A percentile compares a stretch with the other conserved stretches of the same genome.
Conservation (phyloP, 257 asterid species). For the Linderniella brevidens region DNA sequence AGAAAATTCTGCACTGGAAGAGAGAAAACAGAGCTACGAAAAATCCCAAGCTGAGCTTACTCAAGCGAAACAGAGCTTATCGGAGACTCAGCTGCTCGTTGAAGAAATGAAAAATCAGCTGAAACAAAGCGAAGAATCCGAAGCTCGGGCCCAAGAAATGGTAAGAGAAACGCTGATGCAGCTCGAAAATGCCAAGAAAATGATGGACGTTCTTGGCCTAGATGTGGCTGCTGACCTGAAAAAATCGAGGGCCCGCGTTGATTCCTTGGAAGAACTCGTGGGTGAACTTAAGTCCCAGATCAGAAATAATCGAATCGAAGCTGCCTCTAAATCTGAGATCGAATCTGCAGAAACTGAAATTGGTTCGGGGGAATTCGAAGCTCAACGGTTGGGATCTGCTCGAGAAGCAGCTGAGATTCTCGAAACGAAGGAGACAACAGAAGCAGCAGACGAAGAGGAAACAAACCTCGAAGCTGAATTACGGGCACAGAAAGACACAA, state of each 20-base stretch:
- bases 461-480: conserved; percentile 38
- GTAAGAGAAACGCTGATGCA: conserved; percentile 38
- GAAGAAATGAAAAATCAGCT: conserved; percentile 39
- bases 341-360: conserved; percentile 20
- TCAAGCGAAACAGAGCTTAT: conserved; percentile 24
- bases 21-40: conserved; percentile 22
- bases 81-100: conserved; percentile 18
- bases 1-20: conserved; percentile 37
- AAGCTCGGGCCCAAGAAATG: conserved; percentile 28
- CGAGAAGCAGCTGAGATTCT: no score
- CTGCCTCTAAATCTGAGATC: conserved; percentile 4
- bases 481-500: conserved; percentile 18
- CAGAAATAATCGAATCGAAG: conserved; percentile 5
- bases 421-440: no score
- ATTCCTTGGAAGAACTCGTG: conserved; percentile 26
- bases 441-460: conserved; percentile 13
- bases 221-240: background rate
- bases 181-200: conserved; percentile 8
- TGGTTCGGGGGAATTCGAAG: conserved; percentile 24
- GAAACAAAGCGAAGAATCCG: conserved; percentile 27
- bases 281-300: conserved; percentile 20
- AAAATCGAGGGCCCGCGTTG: conserved; percentile 30
- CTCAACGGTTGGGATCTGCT: conserved; percentile 24
- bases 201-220: no score
- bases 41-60: conserved; percentile 21